Evolutionary conservation across 108 stramenopile genomes (phyloP).

Genomic region (Conticribra guillardii): DNA sequence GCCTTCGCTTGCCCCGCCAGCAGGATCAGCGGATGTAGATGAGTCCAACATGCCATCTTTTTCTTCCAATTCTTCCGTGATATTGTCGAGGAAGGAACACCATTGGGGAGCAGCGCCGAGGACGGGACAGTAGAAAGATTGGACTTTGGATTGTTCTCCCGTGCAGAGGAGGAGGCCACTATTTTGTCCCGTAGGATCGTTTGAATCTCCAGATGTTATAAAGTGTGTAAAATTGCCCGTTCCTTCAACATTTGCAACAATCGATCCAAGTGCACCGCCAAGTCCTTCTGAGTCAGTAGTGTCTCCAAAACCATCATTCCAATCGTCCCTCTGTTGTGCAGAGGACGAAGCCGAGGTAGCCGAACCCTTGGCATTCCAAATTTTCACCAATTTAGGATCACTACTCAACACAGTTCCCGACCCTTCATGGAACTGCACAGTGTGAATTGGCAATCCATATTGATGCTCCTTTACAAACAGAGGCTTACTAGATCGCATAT

Average conservation of each 20-base stretch:
- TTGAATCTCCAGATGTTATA: conserved; percentile 85
- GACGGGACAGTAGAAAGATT: conserved; percentile 94
- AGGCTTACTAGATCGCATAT: conserved; percentile 92
- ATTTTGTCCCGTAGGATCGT: conserved; percentile 71
- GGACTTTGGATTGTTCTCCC: conserved; percentile 93
- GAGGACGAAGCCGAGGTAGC: conserved; percentile 33
- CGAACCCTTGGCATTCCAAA: conserved; percentile 89
- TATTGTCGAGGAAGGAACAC: conserved; percentile 97
- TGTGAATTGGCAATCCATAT: conserved; percentile 94
- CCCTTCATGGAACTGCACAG: conserved; percentile 85
- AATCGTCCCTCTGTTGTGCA: conserved; percentile 14
- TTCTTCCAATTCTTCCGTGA: conserved; percentile 99
- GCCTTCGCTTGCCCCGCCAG: conserved; percentile 28
- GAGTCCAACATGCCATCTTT: conserved; percentile 67
- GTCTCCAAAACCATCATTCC: conserved; percentile 33
- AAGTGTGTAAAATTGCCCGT: conserved; percentile 91
- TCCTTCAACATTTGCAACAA: conserved; percentile 95
- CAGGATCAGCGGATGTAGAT: too few species aligned
- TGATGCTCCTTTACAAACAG: conserved; percentile 95
- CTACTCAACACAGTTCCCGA: conserved; percentile 81
- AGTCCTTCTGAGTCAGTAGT: conserved; percentile 31
- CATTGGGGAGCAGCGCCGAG: conserved; percentile 97
- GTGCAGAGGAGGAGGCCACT: conserved; percentile 95
- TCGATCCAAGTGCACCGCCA: conserved; percentile 67
- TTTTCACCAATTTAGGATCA: conserved; percentile 93